These are phyloP conservation scores for Amylostereum areolatum DNA, from an alignment of 1,284 basidiomycete species.

Conservation along the genomic window DNA sequence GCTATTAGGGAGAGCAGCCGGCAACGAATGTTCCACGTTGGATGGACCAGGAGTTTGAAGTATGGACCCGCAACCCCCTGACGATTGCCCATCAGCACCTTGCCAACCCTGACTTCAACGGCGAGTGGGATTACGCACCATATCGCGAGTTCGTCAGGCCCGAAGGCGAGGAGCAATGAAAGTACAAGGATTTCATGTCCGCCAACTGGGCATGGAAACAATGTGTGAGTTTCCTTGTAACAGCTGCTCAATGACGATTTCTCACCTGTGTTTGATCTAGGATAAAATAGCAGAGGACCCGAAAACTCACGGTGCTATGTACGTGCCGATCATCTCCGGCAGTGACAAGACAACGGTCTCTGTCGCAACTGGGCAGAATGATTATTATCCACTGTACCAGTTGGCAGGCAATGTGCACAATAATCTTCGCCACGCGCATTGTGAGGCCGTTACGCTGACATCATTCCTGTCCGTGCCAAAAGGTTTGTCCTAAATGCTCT, in stretches of 20 bases:
- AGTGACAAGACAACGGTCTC: conserved; percentile 7
- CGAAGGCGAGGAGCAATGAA: too few relatives aligned
- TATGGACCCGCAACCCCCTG: too few relatives aligned
- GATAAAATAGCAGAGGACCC: too few relatives aligned
- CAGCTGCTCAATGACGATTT: too few relatives aligned
- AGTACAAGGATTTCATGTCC: conserved; percentile 13
- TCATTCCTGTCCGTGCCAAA: conserved; percentile 4
- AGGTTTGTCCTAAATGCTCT: neutral
- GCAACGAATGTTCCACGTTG: too few relatives aligned
- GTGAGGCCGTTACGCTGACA: neutral
- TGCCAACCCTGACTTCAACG: too few relatives aligned
- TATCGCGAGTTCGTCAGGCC: too few relatives aligned
- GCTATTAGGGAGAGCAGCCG: too few relatives aligned
- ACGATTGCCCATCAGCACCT: too few relatives aligned
- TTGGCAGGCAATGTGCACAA: conserved; percentile 2
- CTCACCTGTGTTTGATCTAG: too few relatives aligned
- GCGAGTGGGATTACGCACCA: too few relatives aligned
- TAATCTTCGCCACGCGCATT: neutral
- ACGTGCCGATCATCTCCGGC: neutral
- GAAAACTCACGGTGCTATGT: conserved; percentile 2
- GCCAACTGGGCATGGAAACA: conserved; percentile 16
- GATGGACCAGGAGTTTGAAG: too few relatives aligned
- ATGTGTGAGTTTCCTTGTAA: conserved; percentile 11
- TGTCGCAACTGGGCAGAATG: conserved; percentile 1
- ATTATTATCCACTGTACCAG: conserved; percentile 2